Evolutionary conservation across 2,329 filamentous ascomycete species (phyloP), one percentile per base, ranked within the genome.

Genomic region (Blastomyces emzantsi): DNA sequence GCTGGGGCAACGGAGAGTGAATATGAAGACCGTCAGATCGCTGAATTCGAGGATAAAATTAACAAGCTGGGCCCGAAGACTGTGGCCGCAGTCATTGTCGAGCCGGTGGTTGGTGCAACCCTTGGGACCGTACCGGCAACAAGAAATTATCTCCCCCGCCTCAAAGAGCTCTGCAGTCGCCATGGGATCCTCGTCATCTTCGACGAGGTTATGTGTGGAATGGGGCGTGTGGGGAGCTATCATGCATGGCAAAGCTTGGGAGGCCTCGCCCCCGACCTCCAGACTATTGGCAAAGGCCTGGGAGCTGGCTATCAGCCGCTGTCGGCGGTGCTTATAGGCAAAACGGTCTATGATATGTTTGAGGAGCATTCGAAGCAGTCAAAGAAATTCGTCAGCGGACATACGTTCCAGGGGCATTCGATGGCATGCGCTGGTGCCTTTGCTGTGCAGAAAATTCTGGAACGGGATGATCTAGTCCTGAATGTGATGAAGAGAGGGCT

Each of bases 361-460:
- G 69, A 73, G 11, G 47, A 52, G 22, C 43, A 52, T 61, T 61
- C 59, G 8, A 69, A 74, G 11, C 78, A 80, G 8, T 76, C 76
- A 1, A 68, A 74, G 6, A 73, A 73, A 2, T 84, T 85, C 70
- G 74, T 74, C 33, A 83, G 85, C 68, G 83, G 82, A 0, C 82
- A 85, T 60, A 85, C 83, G 1, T 85, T 84, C 64, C 82, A 85
- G 69, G 80, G 79, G 5, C 80, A 82, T 65, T 79, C 83, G 0
- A 69, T 83, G 3, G 79, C 78, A 4, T 84, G 82, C 67, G 78
- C 79, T 5, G 80, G 78, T 2, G 83, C 79, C 1, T 72, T 80
- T 4, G 80, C 79, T 39, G 82, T 84, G 9, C 80, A 84, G 66
- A 73, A 73, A 45, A 82, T 84, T 62, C 76, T 85, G n/a, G 67